phyloP scores from a whole-genome alignment of 2,329 filamentous ascomycete genomes.

The Lecanicillium sp. region DNA sequence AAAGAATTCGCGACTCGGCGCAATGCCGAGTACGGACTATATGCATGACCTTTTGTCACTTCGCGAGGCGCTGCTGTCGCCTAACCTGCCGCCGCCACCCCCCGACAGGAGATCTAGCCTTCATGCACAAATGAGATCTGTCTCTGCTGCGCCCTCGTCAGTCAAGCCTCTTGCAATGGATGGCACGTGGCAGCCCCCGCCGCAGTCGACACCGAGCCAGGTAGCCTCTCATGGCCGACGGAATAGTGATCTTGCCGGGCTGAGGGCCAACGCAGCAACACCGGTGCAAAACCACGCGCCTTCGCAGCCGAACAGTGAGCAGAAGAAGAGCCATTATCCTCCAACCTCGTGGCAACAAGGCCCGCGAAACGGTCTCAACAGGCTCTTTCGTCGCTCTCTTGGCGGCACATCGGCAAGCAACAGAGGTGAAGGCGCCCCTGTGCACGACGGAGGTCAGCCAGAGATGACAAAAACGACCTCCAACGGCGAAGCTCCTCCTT shows the following conservation, averaged over 20 bases:
- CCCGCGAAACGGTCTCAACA: conserved; percentile 37
- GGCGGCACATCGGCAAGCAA: conserved; percentile 20
- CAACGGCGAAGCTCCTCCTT: background rate
- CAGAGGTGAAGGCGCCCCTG: background rate
- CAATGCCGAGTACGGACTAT: conserved; percentile 27
- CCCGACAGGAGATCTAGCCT: conserved; percentile 47
- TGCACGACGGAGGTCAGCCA: too few relatives aligned
- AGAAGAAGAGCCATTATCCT: conserved; percentile 37
- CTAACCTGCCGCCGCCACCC: conserved; percentile 33
- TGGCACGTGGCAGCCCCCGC: conserved; percentile 11
- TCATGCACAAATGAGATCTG: conserved; percentile 34
- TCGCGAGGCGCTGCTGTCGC: conserved; percentile 29
- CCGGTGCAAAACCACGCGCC: conserved; percentile 2
- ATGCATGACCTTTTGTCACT: conserved; percentile 37
- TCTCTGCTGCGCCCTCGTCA: conserved; percentile 13
- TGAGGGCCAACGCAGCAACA: conserved; percentile 4
- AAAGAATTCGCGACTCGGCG: conserved; percentile 15
- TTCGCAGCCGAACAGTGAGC: conserved; percentile 14
- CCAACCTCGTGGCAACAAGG: conserved; percentile 37
- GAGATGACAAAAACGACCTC: background rate
- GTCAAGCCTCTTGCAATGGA: conserved; percentile 6
- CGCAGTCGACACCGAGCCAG: conserved; percentile 10
- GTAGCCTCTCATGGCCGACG: conserved; percentile 5
- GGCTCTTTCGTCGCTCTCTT: conserved; percentile 42
- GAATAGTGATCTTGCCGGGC: conserved; percentile 7